Conservation (phyloP, 345 rosid genomes). For the Fremontodendron californicum region DNA sequence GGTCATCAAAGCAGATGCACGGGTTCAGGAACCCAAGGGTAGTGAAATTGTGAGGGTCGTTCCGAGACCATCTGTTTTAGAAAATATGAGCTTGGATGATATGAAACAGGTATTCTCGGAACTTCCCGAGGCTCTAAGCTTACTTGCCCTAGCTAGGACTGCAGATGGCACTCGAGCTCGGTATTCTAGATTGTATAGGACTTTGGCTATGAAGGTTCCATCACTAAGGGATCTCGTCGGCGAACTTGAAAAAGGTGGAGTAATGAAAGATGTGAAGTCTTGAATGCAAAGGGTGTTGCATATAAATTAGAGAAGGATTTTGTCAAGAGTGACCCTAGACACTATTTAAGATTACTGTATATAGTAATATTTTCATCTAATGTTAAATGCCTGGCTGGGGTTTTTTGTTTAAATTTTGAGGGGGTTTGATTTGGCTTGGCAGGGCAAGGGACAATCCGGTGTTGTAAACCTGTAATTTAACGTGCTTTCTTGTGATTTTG, state of each 20-base stretch:
- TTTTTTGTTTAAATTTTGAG: neutral
- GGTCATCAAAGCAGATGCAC: slow-evolving; percentile 88
- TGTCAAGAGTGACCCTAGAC: no score
- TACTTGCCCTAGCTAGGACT: slow-evolving; percentile 82
- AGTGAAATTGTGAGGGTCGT: slow-evolving; percentile 86
- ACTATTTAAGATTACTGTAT: no score
- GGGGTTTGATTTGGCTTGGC: neutral
- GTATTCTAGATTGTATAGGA: slow-evolving; percentile 88
- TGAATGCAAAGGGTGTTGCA: slow-evolving; percentile 19
- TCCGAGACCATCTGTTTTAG: slow-evolving; percentile 76
- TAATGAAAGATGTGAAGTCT: slow-evolving; percentile 59
- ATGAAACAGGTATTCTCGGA: slow-evolving; percentile 78
- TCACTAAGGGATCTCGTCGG: slow-evolving; percentile 77
- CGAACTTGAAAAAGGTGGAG: slow-evolving; percentile 87
- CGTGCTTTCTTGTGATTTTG: neutral
- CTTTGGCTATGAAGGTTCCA: slow-evolving; percentile 95
- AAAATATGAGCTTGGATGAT: slow-evolving; percentile 76
- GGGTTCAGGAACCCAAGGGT: slow-evolving; percentile 89
- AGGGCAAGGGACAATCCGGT: neutral
- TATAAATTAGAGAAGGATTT: neutral
- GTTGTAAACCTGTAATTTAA: neutral
- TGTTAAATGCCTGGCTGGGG: neutral
- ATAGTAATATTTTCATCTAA: neutral
- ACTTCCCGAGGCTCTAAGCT: slow-evolving; percentile 88
- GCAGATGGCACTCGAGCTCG: slow-evolving; percentile 95